Conservation (phyloP, 1,284 basidiomycete genomes). For the Microstroma glucosiphilum region DNA sequence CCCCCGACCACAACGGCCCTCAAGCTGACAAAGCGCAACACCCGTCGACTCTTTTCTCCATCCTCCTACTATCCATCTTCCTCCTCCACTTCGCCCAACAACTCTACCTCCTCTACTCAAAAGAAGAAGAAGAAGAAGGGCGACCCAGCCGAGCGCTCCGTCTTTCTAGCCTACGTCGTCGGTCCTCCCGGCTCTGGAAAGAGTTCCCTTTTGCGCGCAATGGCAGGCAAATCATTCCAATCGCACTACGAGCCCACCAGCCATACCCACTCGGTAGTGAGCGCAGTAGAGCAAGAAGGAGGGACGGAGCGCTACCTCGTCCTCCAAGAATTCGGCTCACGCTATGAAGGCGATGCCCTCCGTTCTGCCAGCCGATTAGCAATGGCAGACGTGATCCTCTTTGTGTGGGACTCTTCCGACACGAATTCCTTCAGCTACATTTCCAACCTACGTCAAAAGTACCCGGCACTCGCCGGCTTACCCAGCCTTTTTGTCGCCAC, state of each 20-base stretch:
- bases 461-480: conserved; percentile 77
- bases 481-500: conserved; percentile 96
- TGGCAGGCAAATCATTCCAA: conserved; percentile 67
- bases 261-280: conserved; percentile 84
- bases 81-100: conserved; percentile 62
- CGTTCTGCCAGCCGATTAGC: conserved; percentile 85
- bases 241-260: conserved; percentile 73
- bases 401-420: conserved; percentile 94
- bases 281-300: conserved; percentile 87
- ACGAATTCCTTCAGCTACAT: conserved; percentile 99
- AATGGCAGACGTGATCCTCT: conserved; percentile 85
- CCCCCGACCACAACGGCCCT: conserved; percentile 37
- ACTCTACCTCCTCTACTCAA: conserved; percentile 60
- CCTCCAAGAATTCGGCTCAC: conserved; percentile 81
- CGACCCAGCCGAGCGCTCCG: conserved; percentile 37
- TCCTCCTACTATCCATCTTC: conserved; percentile 46
- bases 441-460: conserved; percentile 88
- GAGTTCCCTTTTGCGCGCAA: conserved; percentile 75
- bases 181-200: conserved; percentile 95
- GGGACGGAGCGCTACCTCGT: conserved; percentile 78
- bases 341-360: conserved; percentile 80
- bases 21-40: conserved; percentile 32
- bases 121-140: conserved; percentile 69
- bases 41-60: conserved; percentile 46
- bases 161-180: conserved; percentile 69